phyloP scores from a whole-genome alignment of 352 stramenopile genomes.

The Pythium oligandrum region DNA sequence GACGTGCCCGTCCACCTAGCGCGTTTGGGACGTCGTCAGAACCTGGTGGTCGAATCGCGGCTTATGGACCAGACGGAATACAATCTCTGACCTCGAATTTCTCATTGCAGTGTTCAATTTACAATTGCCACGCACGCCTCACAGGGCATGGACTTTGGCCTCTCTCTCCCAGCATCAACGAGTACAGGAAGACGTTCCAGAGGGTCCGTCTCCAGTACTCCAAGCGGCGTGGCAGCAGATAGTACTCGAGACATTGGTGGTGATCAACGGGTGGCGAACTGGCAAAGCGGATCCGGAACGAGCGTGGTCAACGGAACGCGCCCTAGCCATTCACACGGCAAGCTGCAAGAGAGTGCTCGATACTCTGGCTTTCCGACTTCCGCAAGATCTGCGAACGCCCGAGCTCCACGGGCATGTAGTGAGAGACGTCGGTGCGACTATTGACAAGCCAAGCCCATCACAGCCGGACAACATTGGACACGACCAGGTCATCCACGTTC shows the following conservation, averaged over 20 bases:
- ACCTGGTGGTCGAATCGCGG: not conserved
- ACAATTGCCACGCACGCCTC: conserved; percentile 2
- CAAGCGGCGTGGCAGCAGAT: conserved; percentile 7
- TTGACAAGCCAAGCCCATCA: too few relatives aligned
- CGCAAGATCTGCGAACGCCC: not conserved
- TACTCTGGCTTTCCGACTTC: not conserved
- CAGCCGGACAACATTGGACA: too few relatives aligned
- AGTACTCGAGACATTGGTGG: conserved; percentile 10
- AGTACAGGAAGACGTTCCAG: not conserved
- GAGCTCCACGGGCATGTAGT: too few relatives aligned
- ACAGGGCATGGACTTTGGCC: not conserved
- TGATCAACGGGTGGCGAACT: conserved; percentile 2
- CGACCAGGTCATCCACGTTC: too few relatives aligned
- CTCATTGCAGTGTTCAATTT: conserved; percentile 6
- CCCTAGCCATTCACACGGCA: not conserved
- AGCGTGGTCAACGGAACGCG: not conserved
- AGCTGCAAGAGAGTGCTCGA: not conserved
- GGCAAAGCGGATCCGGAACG: not conserved
- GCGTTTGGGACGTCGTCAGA: not conserved
- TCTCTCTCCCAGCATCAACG: conserved; percentile 6
- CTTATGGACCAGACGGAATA: not conserved
- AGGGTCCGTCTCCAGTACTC: conserved; percentile 1
- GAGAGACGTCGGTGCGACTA: too few relatives aligned
- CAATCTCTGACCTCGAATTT: conserved; percentile 1
- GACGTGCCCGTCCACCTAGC: conserved; percentile 1